These are phyloP conservation scores for Penicillium sp. DNA, from an alignment of 2,329 filamentous ascomycete genomes.

Conservation along the genomic window DNA sequence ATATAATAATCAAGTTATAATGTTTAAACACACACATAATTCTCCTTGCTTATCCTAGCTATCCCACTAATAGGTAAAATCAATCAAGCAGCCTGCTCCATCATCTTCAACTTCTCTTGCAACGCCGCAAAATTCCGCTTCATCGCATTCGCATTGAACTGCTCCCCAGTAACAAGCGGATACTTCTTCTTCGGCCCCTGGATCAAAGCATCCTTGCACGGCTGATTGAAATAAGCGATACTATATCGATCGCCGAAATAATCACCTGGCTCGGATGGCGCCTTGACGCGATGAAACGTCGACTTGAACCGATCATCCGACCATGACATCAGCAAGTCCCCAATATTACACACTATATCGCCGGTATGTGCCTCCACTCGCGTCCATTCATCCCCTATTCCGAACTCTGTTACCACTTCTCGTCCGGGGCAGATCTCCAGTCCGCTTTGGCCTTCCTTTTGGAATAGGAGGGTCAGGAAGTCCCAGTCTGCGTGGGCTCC, in stretches of 20 bases:
- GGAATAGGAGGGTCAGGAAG: constrained; percentile 55
- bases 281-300: constrained; percentile 57
- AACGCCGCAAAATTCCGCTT: constrained; percentile 48
- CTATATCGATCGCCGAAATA: constrained; percentile 55
- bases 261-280: constrained; percentile 46
- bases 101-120: constrained; percentile 41
- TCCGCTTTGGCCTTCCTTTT: constrained; percentile 52
- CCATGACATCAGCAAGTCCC: constrained; percentile 59
- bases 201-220: constrained; percentile 49
- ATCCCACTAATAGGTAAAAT: no score
- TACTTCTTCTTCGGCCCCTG: constrained; percentile 57
- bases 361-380: constrained; percentile 48
- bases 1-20: no score
- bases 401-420: constrained; percentile 52
- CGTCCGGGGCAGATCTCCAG: constrained; percentile 58
- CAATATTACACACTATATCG: constrained; percentile 57
- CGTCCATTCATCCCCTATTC: constrained; percentile 55
- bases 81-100: no score
- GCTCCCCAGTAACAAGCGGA: constrained; percentile 50
- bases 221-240: constrained; percentile 60
- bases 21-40: no score
- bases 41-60: no score
- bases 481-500: constrained; percentile 59
- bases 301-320: constrained; percentile 60
- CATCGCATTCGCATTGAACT: constrained; percentile 53